phyloP scores from a whole-genome alignment of 75 land plant genomes.

The Adiantum capillusveneris region DNA sequence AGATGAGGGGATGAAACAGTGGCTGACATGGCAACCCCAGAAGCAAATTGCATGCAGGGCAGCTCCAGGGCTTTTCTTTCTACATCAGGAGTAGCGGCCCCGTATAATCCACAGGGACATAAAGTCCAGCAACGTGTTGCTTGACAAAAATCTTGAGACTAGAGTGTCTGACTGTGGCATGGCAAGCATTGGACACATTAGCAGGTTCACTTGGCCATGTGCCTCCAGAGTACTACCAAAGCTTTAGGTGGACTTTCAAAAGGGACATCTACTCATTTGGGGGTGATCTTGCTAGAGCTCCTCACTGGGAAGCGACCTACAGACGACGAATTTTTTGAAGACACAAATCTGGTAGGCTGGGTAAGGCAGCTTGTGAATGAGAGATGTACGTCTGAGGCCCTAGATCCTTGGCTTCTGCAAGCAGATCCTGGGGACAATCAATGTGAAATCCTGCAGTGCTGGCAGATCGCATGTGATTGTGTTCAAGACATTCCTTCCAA shows the following conservation, averaged over 20 bases:
- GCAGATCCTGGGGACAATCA: constrained; percentile 28
- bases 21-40: constrained; percentile 51
- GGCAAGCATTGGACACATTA: constrained; percentile 72
- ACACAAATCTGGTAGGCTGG: constrained; percentile 77
- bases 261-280: constrained; percentile 78
- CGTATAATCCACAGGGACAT: constrained; percentile 86
- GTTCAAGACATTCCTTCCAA: constrained; percentile 65
- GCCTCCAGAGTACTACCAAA: constrained; percentile 88
- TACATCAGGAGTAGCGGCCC: constrained; percentile 76
- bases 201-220: constrained; percentile 86
- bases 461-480: constrained; percentile 55
- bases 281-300: constrained; percentile 54
- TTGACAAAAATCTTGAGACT: constrained; percentile 67
- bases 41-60: constrained; percentile 66
- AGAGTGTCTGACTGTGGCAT: constrained; percentile 77
- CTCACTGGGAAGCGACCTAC: constrained; percentile 60
- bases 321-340: constrained; percentile 36
- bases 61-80: constrained; percentile 62
- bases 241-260: constrained; percentile 74
- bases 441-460: constrained; percentile 42
- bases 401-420: constrained; percentile 36
- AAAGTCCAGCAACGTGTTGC: constrained; percentile 79
- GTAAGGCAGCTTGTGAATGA: constrained; percentile 48
- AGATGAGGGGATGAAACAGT: constrained; percentile 1
- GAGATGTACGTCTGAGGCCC: constrained; percentile 45